Conservation (phyloP, 73 alveolate genomes). For the Effrenium voratum region DNA sequence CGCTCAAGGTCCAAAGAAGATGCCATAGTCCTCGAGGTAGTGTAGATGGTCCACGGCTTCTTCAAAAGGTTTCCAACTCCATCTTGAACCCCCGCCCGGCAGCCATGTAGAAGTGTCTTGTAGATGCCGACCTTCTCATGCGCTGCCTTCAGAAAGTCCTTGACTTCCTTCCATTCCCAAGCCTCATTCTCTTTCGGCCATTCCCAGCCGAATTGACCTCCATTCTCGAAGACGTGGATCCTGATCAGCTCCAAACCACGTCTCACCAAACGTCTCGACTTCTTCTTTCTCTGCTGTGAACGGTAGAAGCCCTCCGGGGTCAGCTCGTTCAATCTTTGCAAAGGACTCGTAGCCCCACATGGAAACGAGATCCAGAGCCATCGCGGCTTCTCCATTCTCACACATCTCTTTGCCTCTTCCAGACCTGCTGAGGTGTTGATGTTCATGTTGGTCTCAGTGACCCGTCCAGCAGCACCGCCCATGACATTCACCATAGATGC, state of each 20-base stretch:
- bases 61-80: neutral
- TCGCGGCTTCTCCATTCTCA: neutral
- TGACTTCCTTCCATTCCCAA: neutral
- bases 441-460: neutral
- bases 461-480: neutral
- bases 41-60: neutral
- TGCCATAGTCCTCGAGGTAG: neutral
- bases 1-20: neutral
- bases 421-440: neutral
- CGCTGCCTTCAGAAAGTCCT: neutral
- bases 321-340: neutral
- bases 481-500: neutral
- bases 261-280: neutral
- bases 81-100: neutral
- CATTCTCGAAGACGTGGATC: neutral
- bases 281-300: neutral
- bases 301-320: neutral
- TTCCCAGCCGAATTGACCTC: conserved; percentile 4
- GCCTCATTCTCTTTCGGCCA: neutral
- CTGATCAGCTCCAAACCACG: neutral
- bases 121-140: neutral
- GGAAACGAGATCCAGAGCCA: conserved; percentile 17
- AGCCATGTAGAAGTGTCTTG: neutral
- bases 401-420: neutral
- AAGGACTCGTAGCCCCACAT: neutral